Evolutionary conservation across 2,329 filamentous ascomycete species (phyloP), one percentile per base, ranked within the genome.

Genomic region (Davidsoniella australis): DNA sequence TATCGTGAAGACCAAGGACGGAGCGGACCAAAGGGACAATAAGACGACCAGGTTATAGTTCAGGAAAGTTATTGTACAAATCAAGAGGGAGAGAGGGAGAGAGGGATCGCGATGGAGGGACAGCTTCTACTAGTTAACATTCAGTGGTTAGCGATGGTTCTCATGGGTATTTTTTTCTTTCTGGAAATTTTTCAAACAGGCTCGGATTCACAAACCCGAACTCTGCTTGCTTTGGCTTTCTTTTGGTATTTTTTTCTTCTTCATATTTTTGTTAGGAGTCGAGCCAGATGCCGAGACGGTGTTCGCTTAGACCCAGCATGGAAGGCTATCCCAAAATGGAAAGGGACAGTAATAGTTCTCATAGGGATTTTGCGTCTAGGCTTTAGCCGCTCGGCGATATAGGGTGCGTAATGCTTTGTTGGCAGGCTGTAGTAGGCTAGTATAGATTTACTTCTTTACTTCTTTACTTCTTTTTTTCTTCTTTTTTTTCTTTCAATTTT

Each of bases 121-220:
- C 6, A 10, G 12, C 29, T 33, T 33, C 29, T 33, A 33, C 29
- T 33, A 33, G 29, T 12, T 9, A 33, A 23, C 5, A 23, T 23
- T 5, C 7, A 33, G 37, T 42, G 26, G 20, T 42, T 14, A 37
- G 33, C n/a, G 36, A 6, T 12, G 17, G 5, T 24, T 33, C 38
- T 41, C 10, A 17, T 17, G 18, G 26, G 24, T 42, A 36, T 40
- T 42, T 48, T 43, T 42, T 48, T 43, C 37, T 48, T 43, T 29
- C 46, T 33, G 38, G 4, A 33, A 33, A 41, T 41, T 33, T 33
- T 39, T 41, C 38, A 41, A 48, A 18, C 17, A 24, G 6, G 29
- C 47, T 48, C 39, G 47, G 47, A 43, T 48, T 48, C 26, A 29
- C 20, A 48, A 48, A 48, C 47, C 47, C 39, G 47, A 48, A 33